A percentile compares a stretch with the other conserved stretches of the same genome.
Evolutionary conservation across 805 yeast genomes (phyloP).

Genomic region (Kuraishia cidri): DNA sequence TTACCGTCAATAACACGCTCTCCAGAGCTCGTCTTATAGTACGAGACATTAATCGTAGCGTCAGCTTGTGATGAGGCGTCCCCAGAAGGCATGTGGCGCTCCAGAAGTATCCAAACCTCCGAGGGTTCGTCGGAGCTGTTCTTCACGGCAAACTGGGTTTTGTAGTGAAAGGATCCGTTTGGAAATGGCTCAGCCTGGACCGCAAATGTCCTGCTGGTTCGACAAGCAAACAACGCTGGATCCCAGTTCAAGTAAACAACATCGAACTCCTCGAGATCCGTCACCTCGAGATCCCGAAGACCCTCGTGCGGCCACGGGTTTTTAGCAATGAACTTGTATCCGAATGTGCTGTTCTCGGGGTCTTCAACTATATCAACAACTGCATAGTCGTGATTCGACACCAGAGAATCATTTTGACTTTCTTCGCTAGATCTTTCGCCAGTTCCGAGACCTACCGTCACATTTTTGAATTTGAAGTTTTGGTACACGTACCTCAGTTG

Average conservation of each 20-base stretch:
- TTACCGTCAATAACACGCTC: not conserved
- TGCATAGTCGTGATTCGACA: slow-evolving; percentile 66
- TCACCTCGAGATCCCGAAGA: slow-evolving; percentile 15
- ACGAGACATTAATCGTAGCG: too few relatives aligned
- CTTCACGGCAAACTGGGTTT: slow-evolving; percentile 1
- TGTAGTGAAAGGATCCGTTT: slow-evolving; percentile 1
- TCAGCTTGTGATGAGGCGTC: too few relatives aligned
- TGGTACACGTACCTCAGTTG: slow-evolving; percentile 21
- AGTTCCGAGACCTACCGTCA: slow-evolving; percentile 64
- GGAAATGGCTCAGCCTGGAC: too few relatives aligned
- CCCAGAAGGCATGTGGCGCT: slow-evolving; percentile 1
- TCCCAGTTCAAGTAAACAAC: slow-evolving; percentile 65
- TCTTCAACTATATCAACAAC: slow-evolving; percentile 28
- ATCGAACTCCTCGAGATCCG: slow-evolving; percentile 29
- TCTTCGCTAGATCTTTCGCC: slow-evolving; percentile 29
- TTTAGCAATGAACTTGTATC: slow-evolving; percentile 19
- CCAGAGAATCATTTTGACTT: slow-evolving; percentile 26
- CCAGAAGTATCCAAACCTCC: slow-evolving; percentile 2
- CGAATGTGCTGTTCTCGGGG: slow-evolving; percentile 7
- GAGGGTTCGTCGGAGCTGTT: not conserved
- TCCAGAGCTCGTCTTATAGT: not conserved
- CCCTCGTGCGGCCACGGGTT: slow-evolving; percentile 33
- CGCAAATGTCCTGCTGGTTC: too few relatives aligned
- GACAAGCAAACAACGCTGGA: slow-evolving; percentile 23
- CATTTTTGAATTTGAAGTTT: slow-evolving; percentile 20